Percentiles rank a stretch among this genome's conserved stretches.
These are phyloP conservation scores for Rhypophila decipiens DNA, from an alignment of 495 filamentous ascomycete genomes.

Conservation along the genomic window DNA sequence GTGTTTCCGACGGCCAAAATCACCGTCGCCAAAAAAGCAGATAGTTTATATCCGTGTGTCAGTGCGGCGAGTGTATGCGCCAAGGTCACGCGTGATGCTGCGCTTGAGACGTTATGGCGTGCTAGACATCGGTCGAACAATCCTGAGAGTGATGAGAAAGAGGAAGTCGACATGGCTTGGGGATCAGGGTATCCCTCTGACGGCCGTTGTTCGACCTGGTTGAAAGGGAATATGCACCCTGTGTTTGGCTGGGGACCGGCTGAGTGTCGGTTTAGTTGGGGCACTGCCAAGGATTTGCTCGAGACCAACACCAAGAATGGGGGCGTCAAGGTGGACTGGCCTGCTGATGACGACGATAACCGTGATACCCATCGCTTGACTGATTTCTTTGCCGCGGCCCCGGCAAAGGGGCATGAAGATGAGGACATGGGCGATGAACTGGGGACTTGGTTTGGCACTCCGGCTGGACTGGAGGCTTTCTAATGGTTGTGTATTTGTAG, in stretches of 20 bases:
- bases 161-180: conserved; percentile 46
- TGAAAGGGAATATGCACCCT: conserved; percentile 80
- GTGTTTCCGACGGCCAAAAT: conserved; percentile 75
- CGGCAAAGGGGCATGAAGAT: conserved; percentile 34
- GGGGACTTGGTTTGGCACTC: conserved; percentile 57
- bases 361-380: conserved; percentile 59
- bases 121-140: conserved; percentile 7
- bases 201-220: conserved; percentile 70
- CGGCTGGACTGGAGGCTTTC: conserved; percentile 53
- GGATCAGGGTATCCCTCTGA: conserved; percentile 93
- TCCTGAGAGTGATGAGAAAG: conserved; percentile 14
- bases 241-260: conserved; percentile 85
- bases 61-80: conserved; percentile 90
- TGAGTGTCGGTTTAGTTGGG: conserved; percentile 92
- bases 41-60: conserved; percentile 87
- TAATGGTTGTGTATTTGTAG: too few species aligned
- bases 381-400: conserved; percentile 55
- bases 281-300: conserved; percentile 86
- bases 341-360: conserved; percentile 58
- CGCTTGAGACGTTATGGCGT: conserved; percentile 56
- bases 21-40: conserved; percentile 94
- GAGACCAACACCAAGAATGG: conserved; percentile 56
- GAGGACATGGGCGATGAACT: conserved; percentile 53
- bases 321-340: conserved; percentile 75
- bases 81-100: conserved; percentile 90